Base-by-base conservation (phyloP, 352 stramenopile species). In the Halophytophthora polymorphica region DNA sequence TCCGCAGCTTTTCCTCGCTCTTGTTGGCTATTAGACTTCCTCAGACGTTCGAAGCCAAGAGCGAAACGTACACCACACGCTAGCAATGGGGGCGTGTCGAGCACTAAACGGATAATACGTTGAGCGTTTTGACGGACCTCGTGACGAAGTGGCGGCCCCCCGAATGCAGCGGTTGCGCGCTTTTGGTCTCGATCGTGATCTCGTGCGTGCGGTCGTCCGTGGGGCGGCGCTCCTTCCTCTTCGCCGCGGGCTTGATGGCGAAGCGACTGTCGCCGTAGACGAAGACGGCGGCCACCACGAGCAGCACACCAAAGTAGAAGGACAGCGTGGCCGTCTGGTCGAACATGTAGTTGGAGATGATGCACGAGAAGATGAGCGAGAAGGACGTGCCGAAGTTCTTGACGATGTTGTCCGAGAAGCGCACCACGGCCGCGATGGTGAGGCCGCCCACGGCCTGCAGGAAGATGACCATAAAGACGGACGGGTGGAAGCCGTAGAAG, bases 341-440 rank as follows among this genome's bases (percentile, higher is more conserved):
- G 53, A 92, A 95, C 69, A 95, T 86, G 65, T 90, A 90, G 66
- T 93, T 93, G 56, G 85, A 93, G 69, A 95, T 89, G 50, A 95
- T 79, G 71, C 83, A 92, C 54, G 80, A 92, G 29, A 95, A 77
- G 56, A 95, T 78, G 49, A 95, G 71, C 48, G 85, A 93, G 66
- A 95, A 90, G 15, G 80, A 89, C 22, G 85, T 93, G 66, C 80
- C 85, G 50, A 95, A 95, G 62, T 93, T 95, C 73, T 95, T 95
- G 61, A 95, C 77, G 42, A 95, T 83, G 57, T 95, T 95, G 79
- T 95, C 85, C 52, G 85, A 93, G 70, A 86, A 95, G 17, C 83
- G 77, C 64, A 95, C 83, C 52, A 95, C 85, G 0, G 81, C 83
- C 6, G 85, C 85, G 57, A 93, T 88, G 5, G 82, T 93, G 53